These are phyloP conservation scores for Begonia loranthoides DNA, from an alignment of 306 rosid genomes.

Conservation along the genomic window DNA sequence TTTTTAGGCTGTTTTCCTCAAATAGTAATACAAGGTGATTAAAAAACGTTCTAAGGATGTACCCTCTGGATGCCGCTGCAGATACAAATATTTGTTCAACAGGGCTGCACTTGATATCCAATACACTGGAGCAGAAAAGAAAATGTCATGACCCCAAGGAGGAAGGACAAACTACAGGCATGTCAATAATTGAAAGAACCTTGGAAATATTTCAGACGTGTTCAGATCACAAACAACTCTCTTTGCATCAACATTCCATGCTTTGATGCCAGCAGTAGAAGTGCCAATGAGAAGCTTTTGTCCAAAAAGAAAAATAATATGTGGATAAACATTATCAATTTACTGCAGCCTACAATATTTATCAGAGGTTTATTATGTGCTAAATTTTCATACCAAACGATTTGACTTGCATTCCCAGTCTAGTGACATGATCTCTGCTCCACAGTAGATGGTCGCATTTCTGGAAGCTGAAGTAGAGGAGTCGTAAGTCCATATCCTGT, in stretches of 20 bases:
- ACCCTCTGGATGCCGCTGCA: conserved; percentile 93
- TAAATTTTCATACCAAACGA: conserved; percentile 62
- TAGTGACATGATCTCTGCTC: conserved; percentile 77
- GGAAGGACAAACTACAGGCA: conserved; percentile 10
- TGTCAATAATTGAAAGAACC: conserved; percentile 28
- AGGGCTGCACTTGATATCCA: conserved; percentile 97
- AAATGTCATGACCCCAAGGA: conserved; percentile 7
- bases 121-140: conserved; percentile 41
- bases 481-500: conserved; percentile 94
- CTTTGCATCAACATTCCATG: conserved; percentile 97
- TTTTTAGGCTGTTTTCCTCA: too few species aligned
- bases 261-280: conserved; percentile 81
- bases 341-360: not conserved
- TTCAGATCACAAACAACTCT: conserved; percentile 94
- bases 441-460: conserved; percentile 96
- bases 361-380: not conserved
- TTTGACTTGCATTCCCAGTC: conserved; percentile 99
- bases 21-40: too few species aligned
- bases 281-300: conserved; percentile 95
- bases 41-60: not conserved
- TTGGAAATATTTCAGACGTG: conserved; percentile 70
- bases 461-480: conserved; percentile 78
- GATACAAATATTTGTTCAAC: conserved; percentile 90
- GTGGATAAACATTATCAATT: conserved; percentile 10
- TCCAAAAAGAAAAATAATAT: conserved; percentile 19